Evolutionary conservation across 2,329 filamentous ascomycete genomes (phyloP).

Genomic region (Hypomyces rosellus): DNA sequence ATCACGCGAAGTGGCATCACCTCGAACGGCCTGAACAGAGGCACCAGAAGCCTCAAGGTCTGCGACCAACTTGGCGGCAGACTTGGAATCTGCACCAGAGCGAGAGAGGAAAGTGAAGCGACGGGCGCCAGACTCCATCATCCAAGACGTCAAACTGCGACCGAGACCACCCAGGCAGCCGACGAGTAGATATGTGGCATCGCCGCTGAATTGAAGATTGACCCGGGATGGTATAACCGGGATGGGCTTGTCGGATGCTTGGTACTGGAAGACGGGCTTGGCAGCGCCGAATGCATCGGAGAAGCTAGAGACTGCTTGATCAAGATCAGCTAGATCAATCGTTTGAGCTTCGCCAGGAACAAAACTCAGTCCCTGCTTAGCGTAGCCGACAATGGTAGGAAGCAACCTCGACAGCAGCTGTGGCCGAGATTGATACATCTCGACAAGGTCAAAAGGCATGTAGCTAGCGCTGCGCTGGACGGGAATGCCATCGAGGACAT

Average conservation of each 20-base stretch:
- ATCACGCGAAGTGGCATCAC: conserved; percentile 14
- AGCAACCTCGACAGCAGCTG: conserved; percentile 14
- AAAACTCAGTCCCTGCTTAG: not conserved
- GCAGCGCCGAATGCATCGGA: conserved; percentile 3
- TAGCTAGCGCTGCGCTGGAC: conserved; percentile 20
- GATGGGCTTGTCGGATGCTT: conserved; percentile 11
- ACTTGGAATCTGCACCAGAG: conserved; percentile 16
- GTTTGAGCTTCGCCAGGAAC: conserved; percentile 13
- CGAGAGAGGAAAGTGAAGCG: conserved; percentile 24
- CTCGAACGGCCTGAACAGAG: conserved; percentile 17
- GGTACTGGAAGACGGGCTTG: conserved; percentile 14
- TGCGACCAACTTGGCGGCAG: conserved; percentile 15
- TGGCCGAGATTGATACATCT: conserved; percentile 14
- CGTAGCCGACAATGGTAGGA: conserved; percentile 11
- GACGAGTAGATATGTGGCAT: conserved; percentile 16
- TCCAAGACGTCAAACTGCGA: conserved; percentile 11
- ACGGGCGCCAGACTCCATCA: conserved; percentile 17
- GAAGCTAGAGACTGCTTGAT: conserved; percentile 7
- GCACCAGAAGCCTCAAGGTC: conserved; percentile 17
- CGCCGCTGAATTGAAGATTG: conserved; percentile 5
- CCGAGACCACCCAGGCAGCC: conserved; percentile 19
- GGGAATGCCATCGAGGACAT: conserved; percentile 17
- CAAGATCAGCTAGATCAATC: conserved; percentile 10
- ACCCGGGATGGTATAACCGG: conserved; percentile 7
- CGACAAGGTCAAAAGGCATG: conserved; percentile 19